Evolutionary conservation across 106 monocot genomes (phyloP).

Genomic region (Chionographis japonica): DNA sequence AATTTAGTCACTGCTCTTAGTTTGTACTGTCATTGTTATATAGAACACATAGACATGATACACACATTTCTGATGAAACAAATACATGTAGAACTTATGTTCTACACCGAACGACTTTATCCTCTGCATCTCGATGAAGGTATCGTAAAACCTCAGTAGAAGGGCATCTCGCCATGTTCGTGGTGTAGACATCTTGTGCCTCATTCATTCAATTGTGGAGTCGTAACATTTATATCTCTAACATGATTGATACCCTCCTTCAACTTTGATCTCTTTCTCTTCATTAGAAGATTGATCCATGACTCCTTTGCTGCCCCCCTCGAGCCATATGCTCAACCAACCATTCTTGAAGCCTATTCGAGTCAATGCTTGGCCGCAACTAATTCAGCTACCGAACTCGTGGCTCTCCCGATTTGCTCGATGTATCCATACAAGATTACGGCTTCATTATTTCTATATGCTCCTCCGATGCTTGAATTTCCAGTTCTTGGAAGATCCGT

Average conservation of each 20-base stretch:
- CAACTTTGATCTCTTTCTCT: slow-evolving; percentile 7
- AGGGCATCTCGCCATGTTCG: slow-evolving; percentile 36
- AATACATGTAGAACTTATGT: background rate
- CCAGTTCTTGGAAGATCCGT: slow-evolving; percentile 36
- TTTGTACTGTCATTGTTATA: no score
- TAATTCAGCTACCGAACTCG: slow-evolving; percentile 52
- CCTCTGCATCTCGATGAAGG: slow-evolving; percentile 30
- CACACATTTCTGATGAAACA: background rate
- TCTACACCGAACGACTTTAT: background rate
- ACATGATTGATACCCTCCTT: slow-evolving; percentile 28
- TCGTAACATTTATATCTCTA: slow-evolving; percentile 27
- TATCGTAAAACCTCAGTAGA: slow-evolving; percentile 24
- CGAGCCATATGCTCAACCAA: slow-evolving; percentile 39
- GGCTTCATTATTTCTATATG: slow-evolving; percentile 49
- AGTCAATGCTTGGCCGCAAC: slow-evolving; percentile 46
- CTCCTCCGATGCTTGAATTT: slow-evolving; percentile 59
- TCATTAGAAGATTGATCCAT: slow-evolving; percentile 30
- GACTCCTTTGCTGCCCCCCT: slow-evolving; percentile 47
- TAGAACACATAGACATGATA: background rate
- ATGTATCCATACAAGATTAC: slow-evolving; percentile 48
- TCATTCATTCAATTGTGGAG: slow-evolving; percentile 27
- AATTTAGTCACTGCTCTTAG: no score
- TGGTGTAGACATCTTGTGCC: slow-evolving; percentile 17
- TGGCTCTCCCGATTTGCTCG: slow-evolving; percentile 40
- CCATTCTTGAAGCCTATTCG: slow-evolving; percentile 39